Evolutionary conservation across 257 asterid genomes (phyloP).

Genomic region (Gentiana macrophylla): DNA sequence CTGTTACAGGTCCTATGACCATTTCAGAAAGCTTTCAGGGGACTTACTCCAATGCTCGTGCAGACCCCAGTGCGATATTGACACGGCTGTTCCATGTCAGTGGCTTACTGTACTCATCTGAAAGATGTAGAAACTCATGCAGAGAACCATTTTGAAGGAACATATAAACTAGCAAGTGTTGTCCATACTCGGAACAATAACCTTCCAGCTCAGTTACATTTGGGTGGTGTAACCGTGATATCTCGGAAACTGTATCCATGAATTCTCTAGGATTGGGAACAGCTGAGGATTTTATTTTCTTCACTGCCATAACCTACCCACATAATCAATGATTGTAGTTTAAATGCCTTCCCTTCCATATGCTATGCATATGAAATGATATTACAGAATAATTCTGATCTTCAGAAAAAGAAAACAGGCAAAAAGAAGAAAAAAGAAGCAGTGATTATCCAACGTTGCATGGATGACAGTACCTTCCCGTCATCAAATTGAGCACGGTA

Average conservation of each 20-base stretch:
- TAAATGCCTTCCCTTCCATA: too few relatives aligned
- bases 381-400: too few relatives aligned
- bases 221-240: slow-evolving; percentile 38
- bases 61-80: slow-evolving; percentile 46
- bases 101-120: slow-evolving; percentile 54
- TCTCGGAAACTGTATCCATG: slow-evolving; percentile 19
- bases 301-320: slow-evolving; percentile 39
- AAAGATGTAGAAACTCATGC: slow-evolving; percentile 46
- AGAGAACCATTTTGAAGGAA: slow-evolving; percentile 47
- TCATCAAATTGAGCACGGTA: slow-evolving; percentile 41
- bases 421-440: neutral
- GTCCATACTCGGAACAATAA: slow-evolving; percentile 51
- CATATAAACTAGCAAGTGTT: slow-evolving; percentile 37
- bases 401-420: neutral
- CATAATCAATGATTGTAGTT: too few relatives aligned
- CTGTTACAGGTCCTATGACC: too few relatives aligned
- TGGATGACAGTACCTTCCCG: slow-evolving; percentile 27
- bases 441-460: too few relatives aligned
- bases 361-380: too few relatives aligned
- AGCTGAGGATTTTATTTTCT: slow-evolving; percentile 43
- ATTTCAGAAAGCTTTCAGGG: too few relatives aligned
- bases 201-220: slow-evolving; percentile 44
- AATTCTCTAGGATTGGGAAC: slow-evolving; percentile 19
- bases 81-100: slow-evolving; percentile 61
- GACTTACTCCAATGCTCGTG: slow-evolving; percentile 58